Base-by-base conservation (phyloP, 2,329 filamentous ascomycete genomes). In the Clarireedia paspali region DNA sequence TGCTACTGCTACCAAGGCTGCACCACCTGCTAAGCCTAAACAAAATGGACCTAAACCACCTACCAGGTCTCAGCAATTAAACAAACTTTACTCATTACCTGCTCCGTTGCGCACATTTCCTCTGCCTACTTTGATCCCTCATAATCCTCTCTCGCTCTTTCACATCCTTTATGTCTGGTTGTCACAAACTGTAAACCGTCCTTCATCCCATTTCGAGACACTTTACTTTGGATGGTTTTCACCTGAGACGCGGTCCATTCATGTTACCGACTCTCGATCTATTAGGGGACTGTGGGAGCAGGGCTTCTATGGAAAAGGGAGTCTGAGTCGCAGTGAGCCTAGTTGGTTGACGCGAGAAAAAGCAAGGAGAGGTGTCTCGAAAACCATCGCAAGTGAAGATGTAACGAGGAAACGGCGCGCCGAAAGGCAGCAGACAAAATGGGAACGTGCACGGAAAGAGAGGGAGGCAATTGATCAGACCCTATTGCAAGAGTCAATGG, bases 271-370 rank as follows among this genome's bases (percentile, higher is more conserved):
- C 69, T 76, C 83, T 26, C 77, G 78, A 55, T 85, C 89, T 3
- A 85, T 95, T 60, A 80, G 87, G 54, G 89, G 86, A 1, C 73
- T 99, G 24, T 99, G 95, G 94, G 89, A 96, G 71, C 89, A 95
- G 74, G 94, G 94, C 5, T 99, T 99, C 73, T 99, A 92, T 71
- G 95, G 95, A 48, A 96, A 96, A 71, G 94, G 94, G 46, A 92
- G 78, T 64, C 75, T 97, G 57, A 96, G 91, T 74, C 84, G 95
- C 65, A 96, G 91, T 76, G 92, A 99, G 70, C 92, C 92, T 3
- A 94, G 85, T 63, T 99, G 94, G 94, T 72, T 96, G 50, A 88
- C 88, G 61, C 80, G 88, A 60, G 90, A 96, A 71, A 87, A 89
- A 70, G 84, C 86, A 27, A 81, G 86, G 50, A 79, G 79, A 57